Conservation (phyloP, 192 early-diverging fungal species). For the Backusella tuberculispora region DNA sequence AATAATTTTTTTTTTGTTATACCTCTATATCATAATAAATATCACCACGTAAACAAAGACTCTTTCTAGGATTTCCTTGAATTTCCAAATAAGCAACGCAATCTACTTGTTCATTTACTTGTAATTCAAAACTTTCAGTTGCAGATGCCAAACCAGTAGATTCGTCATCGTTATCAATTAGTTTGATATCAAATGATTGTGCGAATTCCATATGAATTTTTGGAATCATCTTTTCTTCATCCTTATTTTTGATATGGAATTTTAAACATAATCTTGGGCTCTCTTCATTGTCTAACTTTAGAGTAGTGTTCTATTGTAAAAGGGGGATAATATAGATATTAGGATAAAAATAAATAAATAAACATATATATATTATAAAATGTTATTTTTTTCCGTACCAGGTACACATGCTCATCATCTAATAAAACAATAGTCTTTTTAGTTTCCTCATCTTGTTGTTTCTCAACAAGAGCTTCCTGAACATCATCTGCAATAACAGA, state of each 20-base stretch:
- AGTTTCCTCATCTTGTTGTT: neutral
- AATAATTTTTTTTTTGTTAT: slow-evolving; percentile 18
- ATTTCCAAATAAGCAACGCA: slow-evolving; percentile 34
- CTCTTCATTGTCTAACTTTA: slow-evolving; percentile 37
- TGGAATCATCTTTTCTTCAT: slow-evolving; percentile 18
- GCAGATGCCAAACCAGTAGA: slow-evolving; percentile 21
- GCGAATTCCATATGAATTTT: slow-evolving; percentile 31
- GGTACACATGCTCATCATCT: neutral
- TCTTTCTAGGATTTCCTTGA: slow-evolving; percentile 27
- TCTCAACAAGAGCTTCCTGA: slow-evolving; percentile 2
- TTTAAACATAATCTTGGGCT: slow-evolving; percentile 7
- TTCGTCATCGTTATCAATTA: slow-evolving; percentile 6
- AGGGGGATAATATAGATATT: neutral
- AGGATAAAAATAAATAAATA: neutral
- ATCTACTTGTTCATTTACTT: slow-evolving; percentile 29
- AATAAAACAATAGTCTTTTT: neutral
- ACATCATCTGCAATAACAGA: slow-evolving; percentile 17
- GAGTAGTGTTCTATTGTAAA: neutral
- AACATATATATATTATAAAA: too few species aligned
- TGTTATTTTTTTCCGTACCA: too few species aligned
- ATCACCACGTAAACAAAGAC: slow-evolving; percentile 39
- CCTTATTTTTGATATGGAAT: slow-evolving; percentile 31
- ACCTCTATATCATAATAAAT: slow-evolving; percentile 42
- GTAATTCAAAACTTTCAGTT: slow-evolving; percentile 36
- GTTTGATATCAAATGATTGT: slow-evolving; percentile 34